A percentile compares a stretch with the other conserved stretches of the same genome.
Evolutionary conservation across 208 protist species (phyloP).

Genomic region (Wallacemonas sp.): DNA sequence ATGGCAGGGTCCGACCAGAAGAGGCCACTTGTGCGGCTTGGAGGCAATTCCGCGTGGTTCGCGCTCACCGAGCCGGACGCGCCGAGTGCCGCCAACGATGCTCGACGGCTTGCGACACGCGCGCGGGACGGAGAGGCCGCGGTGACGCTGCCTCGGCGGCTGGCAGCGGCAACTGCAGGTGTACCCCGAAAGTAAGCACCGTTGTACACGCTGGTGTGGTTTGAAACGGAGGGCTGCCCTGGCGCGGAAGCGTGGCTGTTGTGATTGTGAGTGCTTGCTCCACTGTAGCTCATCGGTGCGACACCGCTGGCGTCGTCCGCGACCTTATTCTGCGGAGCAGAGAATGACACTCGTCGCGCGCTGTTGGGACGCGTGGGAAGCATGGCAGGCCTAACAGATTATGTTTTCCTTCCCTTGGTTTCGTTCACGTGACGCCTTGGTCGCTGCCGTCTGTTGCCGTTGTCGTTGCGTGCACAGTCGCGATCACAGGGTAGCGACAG

Average conservation of each 20-base stretch:
- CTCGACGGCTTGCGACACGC: background rate
- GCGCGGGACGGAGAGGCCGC: background rate
- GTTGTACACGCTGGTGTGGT: too few species aligned
- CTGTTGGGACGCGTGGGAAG: background rate
- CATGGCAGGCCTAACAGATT: background rate
- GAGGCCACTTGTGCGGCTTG: background rate
- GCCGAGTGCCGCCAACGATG: background rate
- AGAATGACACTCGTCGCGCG: background rate
- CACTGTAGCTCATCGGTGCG: too few species aligned
- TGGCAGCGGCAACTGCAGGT: background rate
- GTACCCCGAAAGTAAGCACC: background rate
- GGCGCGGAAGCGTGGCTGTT: too few species aligned
- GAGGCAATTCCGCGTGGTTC: background rate
- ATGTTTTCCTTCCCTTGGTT: background rate
- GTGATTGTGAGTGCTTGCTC: too few species aligned
- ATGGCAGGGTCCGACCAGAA: background rate
- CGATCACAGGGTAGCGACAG: too few species aligned
- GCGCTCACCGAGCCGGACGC: background rate
- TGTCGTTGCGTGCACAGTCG: too few species aligned
- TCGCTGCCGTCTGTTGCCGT: too few species aligned
- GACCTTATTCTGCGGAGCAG: background rate
- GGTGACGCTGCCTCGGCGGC: background rate
- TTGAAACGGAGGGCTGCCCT: too few species aligned
- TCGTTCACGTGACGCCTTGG: too few species aligned
- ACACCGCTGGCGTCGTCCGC: too few species aligned